Evolutionary conservation across 352 stramenopile genomes (phyloP).

Genomic region (Globisporangium rhizosaccharum): DNA sequence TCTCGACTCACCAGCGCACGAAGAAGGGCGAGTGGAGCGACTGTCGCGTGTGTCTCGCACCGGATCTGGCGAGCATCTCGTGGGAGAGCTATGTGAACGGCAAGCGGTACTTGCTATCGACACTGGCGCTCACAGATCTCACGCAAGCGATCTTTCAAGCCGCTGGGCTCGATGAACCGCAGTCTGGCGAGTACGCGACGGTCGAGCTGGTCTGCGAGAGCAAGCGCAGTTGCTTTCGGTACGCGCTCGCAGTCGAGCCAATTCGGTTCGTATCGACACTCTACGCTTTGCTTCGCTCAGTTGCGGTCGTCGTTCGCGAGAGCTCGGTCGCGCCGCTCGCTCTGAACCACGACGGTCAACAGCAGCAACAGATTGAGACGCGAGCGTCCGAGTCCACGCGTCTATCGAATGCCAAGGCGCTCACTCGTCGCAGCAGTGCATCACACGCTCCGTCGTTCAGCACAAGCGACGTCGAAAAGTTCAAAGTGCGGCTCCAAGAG

Average conservation of each 20-base stretch:
- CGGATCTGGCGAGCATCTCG: constrained; percentile 5
- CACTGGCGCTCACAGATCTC: constrained; percentile 12
- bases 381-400: neutral
- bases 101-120: constrained; percentile 13
- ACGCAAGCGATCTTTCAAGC: constrained; percentile 9
- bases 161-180: constrained; percentile 6
- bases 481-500: constrained; percentile 32
- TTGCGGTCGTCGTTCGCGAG: constrained; percentile 3
- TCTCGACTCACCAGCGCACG: constrained; percentile 1
- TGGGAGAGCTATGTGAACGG: constrained; percentile 9
- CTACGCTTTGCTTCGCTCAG: neutral
- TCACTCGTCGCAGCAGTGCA: constrained; percentile 9
- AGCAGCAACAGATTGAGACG: neutral
- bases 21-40: constrained; percentile 9
- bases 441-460: constrained; percentile 15
- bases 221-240: constrained; percentile 10
- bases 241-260: constrained; percentile 6
- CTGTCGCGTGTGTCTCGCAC: constrained; percentile 4
- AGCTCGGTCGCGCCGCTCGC: neutral
- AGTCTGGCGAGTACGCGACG: neutral
- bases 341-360: neutral
- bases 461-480: constrained; percentile 15
- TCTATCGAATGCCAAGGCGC: neutral
- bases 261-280: constrained; percentile 7
- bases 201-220: constrained; percentile 10